Evolutionary conservation across 2,329 filamentous ascomycete species (phyloP), one percentile per base, ranked within the genome.

Genomic region (Colletotrichum sansevieriae): DNA sequence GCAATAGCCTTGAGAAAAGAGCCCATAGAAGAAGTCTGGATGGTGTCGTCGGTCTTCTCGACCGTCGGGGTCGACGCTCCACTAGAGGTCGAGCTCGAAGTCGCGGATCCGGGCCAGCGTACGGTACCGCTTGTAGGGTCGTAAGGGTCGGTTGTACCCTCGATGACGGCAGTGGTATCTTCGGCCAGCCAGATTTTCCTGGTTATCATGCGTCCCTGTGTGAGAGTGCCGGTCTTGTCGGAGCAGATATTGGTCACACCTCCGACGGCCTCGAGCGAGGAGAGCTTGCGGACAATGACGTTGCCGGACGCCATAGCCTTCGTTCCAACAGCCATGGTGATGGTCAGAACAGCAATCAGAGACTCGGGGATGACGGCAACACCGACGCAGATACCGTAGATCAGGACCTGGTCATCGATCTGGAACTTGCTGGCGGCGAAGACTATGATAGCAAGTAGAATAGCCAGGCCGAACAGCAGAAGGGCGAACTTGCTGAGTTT

Each of bases 401-500:
- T 84, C 63, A 90, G 80, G 13, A 89, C 86, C 68, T 90, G 86
- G 68, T 85, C 84, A 46, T 82, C 77, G 51, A 89, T 78, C 1
- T 83, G 56, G 78, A 85, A 90, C 65, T 80, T 79, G 75, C 84
- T 88, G 70, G 83, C 87, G 6, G 83, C 85, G 76, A 91, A 91
- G 73, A 91, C 89, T 59, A 90, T 85, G 67, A 90, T 76, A 57
- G 85, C 87, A 39, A 90, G 82, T 3, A 90, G 73, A 63, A 90
- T 82, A 49, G 88, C 94, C 58, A 94, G 87, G 54, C 85, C 89
- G 75, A 97, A 97, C 2, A 97, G 87, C 3, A 93, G 77, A 49
- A 96, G 89, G 33, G 94, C 94, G 75, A 97, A 91, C 79, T 95
- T 94, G 81, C 92, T 93, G 59, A 97, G 85, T 75, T 93, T 95